A percentile compares a stretch with the other conserved stretches of the same genome.
Evolutionary conservation across 176 grass and related monocot species (phyloP).

Genomic region (Oryza meyeriana): DNA sequence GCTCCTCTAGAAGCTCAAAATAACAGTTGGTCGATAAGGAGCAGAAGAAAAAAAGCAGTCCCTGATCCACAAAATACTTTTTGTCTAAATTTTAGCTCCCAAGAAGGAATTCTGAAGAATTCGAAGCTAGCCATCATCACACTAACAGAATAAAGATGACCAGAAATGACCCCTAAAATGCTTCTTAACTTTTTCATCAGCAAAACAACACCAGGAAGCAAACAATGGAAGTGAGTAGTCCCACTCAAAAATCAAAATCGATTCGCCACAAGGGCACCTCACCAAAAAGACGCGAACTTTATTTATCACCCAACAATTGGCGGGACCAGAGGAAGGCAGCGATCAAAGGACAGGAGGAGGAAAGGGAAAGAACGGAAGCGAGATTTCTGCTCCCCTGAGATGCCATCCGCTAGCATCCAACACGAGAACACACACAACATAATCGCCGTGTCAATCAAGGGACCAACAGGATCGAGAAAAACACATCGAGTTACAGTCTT

Average conservation of each 20-base stretch:
- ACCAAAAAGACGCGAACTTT: conserved; percentile 11
- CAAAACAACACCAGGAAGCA: conserved; percentile 29
- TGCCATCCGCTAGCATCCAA: not conserved
- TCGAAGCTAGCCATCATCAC: not conserved
- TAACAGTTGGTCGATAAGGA: not conserved
- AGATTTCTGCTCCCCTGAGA: not conserved
- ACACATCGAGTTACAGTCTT: not conserved
- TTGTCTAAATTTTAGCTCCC: not conserved
- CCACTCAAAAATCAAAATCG: conserved; percentile 12
- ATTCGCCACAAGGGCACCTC: conserved; percentile 3
- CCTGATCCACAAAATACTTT: not conserved
- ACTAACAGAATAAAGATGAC: not conserved
- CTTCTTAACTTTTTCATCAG: conserved; percentile 12
- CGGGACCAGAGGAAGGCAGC: conserved; percentile 11
- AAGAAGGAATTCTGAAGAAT: not conserved
- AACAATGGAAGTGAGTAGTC: conserved; percentile 22
- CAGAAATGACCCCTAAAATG: conserved; percentile 20
- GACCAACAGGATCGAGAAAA: not conserved
- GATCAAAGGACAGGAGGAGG: conserved; percentile 1
- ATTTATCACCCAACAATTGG: not conserved
- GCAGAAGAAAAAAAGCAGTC: not conserved
- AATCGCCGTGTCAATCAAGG: not conserved
- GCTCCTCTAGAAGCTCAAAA: conserved; percentile 10
- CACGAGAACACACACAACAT: not conserved
- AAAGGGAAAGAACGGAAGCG: conserved; percentile 9